Percentiles rank a stretch among this genome's conserved stretches.
These are phyloP conservation scores for Fomitopsis betulina DNA, from an alignment of 1,284 basidiomycete genomes.

Conservation along the genomic window DNA sequence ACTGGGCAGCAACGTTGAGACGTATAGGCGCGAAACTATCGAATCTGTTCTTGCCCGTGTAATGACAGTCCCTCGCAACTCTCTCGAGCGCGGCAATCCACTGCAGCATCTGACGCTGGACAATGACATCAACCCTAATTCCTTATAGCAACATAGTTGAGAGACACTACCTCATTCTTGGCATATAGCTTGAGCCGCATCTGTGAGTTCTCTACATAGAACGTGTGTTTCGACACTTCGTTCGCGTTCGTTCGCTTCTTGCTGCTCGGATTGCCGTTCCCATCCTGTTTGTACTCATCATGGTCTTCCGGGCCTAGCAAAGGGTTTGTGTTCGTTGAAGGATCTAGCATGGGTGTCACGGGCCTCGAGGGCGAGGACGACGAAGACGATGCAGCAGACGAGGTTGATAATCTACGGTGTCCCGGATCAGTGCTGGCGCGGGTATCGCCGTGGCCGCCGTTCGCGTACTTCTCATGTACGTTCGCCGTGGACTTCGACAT, in stretches of 20 bases:
- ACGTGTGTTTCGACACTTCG: constrained; percentile 87
- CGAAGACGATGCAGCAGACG: constrained; percentile 21
- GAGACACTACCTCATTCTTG: constrained; percentile 67
- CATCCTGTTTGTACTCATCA: constrained; percentile 23
- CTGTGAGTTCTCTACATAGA: constrained; percentile 92
- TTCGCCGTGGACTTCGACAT: not conserved
- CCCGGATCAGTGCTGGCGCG: constrained; percentile 3
- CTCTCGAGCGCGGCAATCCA: constrained; percentile 94
- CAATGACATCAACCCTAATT: not conserved
- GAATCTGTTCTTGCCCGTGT: constrained; percentile 82
- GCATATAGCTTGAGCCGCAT: constrained; percentile 86
- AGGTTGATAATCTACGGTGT: constrained; percentile 20
- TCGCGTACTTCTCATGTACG: not conserved
- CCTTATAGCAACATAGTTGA: not conserved
- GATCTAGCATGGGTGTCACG: constrained; percentile 60
- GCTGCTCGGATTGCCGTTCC: constrained; percentile 26
- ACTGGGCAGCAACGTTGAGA: constrained; percentile 91
- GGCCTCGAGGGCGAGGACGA: constrained; percentile 28
- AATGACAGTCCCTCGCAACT: constrained; percentile 75
- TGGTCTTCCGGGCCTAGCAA: constrained; percentile 28
- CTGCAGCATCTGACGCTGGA: constrained; percentile 91
- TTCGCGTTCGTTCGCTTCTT: constrained; percentile 29
- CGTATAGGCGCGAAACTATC: constrained; percentile 94
- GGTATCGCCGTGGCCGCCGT: constrained; percentile 7
- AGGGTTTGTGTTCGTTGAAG: constrained; percentile 68